Evolutionary conservation across 495 filamentous ascomycete genomes (phyloP), one percentile per base, ranked within the genome.

Genomic region (Chaetomium tenue): DNA sequence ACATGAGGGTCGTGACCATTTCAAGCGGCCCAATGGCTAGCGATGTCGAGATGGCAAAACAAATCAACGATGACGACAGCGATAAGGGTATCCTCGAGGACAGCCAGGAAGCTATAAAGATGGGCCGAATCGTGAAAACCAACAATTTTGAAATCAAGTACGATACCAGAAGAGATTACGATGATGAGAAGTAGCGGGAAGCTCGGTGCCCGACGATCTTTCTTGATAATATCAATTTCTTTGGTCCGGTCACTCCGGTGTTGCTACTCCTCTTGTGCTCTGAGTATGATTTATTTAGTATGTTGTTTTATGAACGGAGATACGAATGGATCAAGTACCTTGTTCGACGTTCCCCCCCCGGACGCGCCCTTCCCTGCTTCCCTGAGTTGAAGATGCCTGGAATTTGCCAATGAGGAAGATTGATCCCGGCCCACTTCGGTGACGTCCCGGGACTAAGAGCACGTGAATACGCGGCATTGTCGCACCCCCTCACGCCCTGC

Each of bases 91-190:
- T 57, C 6, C 54, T 57, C 33, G 54, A 42, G 5, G 52, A 55
- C 3, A 22, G 16, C 30, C 15, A 55, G 8, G 52, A 55, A 16
- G 18, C 30, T 16, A 9, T 39, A 16, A 55, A 33, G 42, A 59
- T 39, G 50, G 57, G 48, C 13, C 18, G 37, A 18, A 66, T 66
- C 42, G 65, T 66, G 23, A 53, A 63, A 7, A 66, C 60, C n/a
- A 20, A 59, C 30, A 30, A 66, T 37, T 58, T 66, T n/a, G 25
- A 33, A 23, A 15, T 66, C 26, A 33, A 55, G 28, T 55, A 55
- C 30, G 30, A 55, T 22, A 37, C 28, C 8, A 23, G 47, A 4
- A 28, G 52, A 7, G 28, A 55, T 37, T 5, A 12, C 39, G 39
- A 40, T 11, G 9, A 2, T 40, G 13, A 40, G 39, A 40, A 9